Conservation (phyloP, 1,284 basidiomycete species). For the Leccinum cinnamomeum region DNA sequence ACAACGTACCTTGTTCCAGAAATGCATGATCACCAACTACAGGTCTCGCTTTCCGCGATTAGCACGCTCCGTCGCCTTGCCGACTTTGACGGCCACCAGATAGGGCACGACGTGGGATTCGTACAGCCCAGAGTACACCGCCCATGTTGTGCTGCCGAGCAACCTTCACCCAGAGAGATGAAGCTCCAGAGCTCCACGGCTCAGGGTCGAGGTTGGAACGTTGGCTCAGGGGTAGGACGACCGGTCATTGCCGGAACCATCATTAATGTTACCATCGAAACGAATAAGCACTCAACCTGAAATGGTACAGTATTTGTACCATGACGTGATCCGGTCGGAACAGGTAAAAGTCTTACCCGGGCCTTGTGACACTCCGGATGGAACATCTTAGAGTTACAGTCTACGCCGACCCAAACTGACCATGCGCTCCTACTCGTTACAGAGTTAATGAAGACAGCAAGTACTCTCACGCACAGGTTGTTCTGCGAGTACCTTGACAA, state of each 20-base stretch:
- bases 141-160: slow-evolving; percentile 98
- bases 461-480: too few species aligned
- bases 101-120: slow-evolving; percentile 94
- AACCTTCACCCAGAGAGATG: slow-evolving; percentile 88
- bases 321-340: too few species aligned
- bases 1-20: slow-evolving; percentile 70
- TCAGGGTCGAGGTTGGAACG: slow-evolving; percentile 85
- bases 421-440: too few species aligned
- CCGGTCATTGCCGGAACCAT: slow-evolving; percentile 92
- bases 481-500: too few species aligned
- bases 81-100: slow-evolving; percentile 94
- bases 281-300: too few species aligned
- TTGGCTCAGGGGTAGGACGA: slow-evolving; percentile 68
- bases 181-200: slow-evolving; percentile 73
- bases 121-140: slow-evolving; percentile 93
- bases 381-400: too few species aligned
- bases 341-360: too few species aligned
- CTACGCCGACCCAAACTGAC: too few species aligned
- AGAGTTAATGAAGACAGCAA: too few species aligned
- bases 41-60: slow-evolving; percentile 98
- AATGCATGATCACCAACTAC: slow-evolving; percentile 95
- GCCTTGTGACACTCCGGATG: too few species aligned
- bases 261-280: slow-evolving; percentile 87
- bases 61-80: slow-evolving; percentile 94
- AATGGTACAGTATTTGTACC: too few species aligned